Percentiles rank a stretch among this genome's conserved stretches.
Evolutionary conservation across 2,329 filamentous ascomycete genomes (phyloP).

Genomic region (Cladosporium sp.): DNA sequence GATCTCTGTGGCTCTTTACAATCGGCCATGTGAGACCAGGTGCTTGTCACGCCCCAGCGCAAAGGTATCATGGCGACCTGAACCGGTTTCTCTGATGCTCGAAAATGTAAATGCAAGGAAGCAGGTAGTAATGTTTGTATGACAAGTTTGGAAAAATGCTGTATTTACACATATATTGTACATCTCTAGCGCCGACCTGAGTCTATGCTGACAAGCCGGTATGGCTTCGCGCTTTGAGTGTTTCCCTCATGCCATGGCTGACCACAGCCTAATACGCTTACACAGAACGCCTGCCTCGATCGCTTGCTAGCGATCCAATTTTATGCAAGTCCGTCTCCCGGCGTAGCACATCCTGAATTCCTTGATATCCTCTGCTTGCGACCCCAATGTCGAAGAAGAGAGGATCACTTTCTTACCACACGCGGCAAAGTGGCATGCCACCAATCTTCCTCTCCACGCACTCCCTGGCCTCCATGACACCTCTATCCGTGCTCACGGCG

Average conservation of each 20-base stretch:
- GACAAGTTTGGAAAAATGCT: background rate
- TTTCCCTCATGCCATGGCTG: too few species aligned
- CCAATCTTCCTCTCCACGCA: slow-evolving; percentile 76
- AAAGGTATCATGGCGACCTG: too few species aligned
- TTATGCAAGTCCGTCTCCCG: background rate
- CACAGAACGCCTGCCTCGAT: too few species aligned
- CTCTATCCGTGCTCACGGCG: slow-evolving; percentile 72
- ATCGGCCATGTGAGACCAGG: background rate
- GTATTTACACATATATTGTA: slow-evolving; percentile 10
- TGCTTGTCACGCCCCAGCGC: too few species aligned
- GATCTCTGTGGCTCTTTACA: background rate
- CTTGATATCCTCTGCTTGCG: too few species aligned
- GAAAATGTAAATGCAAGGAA: too few species aligned
- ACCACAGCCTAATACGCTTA: too few species aligned
- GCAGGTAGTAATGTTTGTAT: too few species aligned
- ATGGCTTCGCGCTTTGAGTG: too few species aligned
- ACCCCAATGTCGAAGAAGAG: background rate
- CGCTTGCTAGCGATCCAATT: too few species aligned
- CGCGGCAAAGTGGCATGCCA: slow-evolving; percentile 73
- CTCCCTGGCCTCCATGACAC: slow-evolving; percentile 77
- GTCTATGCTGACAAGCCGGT: background rate
- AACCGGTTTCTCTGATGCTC: too few species aligned
- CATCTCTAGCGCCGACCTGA: background rate
- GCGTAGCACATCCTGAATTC: too few species aligned
- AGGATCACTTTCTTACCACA: slow-evolving; percentile 38